Evolutionary conservation across 768 basidiomycete genomes (phyloP), one percentile per base, ranked within the genome.

Genomic region (Boletus pseudo-olivaceus): DNA sequence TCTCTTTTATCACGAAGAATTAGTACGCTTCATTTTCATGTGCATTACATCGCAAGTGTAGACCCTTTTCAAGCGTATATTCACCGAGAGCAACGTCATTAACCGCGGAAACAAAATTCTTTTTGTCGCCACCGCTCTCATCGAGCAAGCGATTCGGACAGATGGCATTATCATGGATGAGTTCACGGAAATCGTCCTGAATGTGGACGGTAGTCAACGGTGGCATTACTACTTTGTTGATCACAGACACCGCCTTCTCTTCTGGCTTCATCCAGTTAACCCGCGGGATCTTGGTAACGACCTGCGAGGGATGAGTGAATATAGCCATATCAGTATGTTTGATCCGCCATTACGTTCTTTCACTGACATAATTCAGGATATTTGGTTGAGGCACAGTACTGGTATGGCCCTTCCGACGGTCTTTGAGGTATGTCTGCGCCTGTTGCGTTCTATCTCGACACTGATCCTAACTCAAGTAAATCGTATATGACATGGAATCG

Each of bases 321-420:
- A 32, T 7, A 48, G 26, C 15, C 59, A 60, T n/a, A 57, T 60
- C 43, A 62, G 60, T 59, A 58, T 2, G 60, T 54, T 11, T 10
- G 14, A 37, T 29, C 20, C 12, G 2, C 11, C 3, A 2, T 29
- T 12, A 3, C 3, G 35, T 27, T 38, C 19, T n/a, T 35, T 33
- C n/a, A 11, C 39, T 62, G 26, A 62, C 38, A 50, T 8, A 6
- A 3, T 23, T 14, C 12, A 61, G 60, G 38, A 29, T 62, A 61
- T 39, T 53, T 53, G 30, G 39, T 61, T 5, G 55, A 58, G 48
- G 19, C 48, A n/a, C 20, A 20, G 39, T 61, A 61, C 27, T 61
- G 60, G 60, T 62, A 45, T 26, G 48, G 20, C 17, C 32, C n/a
- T 38, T 19, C 17, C 9, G 2, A 5, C 19, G 11, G 23, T 23